Evolutionary conservation across 192 early-diverging fungal genomes (phyloP), one percentile per base, ranked within the genome.

Genomic region (Entrophospora sp.): DNA sequence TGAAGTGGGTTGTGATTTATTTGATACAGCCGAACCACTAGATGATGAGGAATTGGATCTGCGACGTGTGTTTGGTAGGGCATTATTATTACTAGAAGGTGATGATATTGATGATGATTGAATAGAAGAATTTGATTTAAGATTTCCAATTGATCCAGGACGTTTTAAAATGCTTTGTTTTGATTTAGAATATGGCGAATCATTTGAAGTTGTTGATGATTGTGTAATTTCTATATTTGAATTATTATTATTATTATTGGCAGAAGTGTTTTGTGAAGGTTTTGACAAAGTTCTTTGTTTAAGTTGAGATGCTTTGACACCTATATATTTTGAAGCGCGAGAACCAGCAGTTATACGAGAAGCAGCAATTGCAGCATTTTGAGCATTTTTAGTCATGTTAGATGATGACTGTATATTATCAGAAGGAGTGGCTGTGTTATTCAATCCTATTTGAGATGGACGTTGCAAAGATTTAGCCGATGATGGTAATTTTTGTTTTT

Each of bases 241-340:
- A 44, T 0, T 7, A 44, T 18, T 44, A 44, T 7, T n/a, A 51
- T 20, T 25, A 27, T 18, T 22, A 36, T 18, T n/a, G 5, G 20
- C 13, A 4, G 34, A 2, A 53, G 28, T 27, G 27, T 57, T 24
- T 53, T 31, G 32, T 27, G 61, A n/a, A 55, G 69, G 18, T 51
- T 43, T 43, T 30, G 59, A 37, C 65, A 68, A 45, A 12, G 27
- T 8, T 35, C 71, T 71, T 27, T 77, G 72, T 45, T 77, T 77
- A 6, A 83, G 73, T 32, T 83, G 82, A 22, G 62, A 75, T 16
- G 82, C 80, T 0, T 78, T 80, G 72, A 84, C 74, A 12, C 82
- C 78, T 25, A 84, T 70, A 35, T 84, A 84, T 22, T 74, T 77
- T 38, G 78, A 78, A 10, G 82, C 82, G n/a, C 78, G 69, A 24